Conservation (phyloP, 2,329 filamentous ascomycete species). For the Pseudocercospora fuligena region DNA sequence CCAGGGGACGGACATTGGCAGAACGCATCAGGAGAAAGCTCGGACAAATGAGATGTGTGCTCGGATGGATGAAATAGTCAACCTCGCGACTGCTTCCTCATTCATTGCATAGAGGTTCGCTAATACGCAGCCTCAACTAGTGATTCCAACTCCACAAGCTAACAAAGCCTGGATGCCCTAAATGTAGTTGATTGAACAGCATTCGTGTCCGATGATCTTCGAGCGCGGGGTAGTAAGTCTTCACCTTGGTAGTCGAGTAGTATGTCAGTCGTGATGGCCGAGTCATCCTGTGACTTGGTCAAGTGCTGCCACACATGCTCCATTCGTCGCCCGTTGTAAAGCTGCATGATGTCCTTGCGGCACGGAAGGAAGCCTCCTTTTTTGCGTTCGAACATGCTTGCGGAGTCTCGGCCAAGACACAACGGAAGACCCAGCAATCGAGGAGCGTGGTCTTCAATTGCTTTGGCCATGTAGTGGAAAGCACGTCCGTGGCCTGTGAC, state of each 20-base stretch:
- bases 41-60: neutral
- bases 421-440: neutral
- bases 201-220: neutral
- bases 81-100: neutral
- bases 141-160: no score
- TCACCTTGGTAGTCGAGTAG: neutral
- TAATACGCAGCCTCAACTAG: neutral
- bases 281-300: neutral
- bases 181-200: neutral
- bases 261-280: neutral
- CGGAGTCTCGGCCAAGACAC: neutral
- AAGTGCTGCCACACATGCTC: neutral
- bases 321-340: neutral
- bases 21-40: constrained; percentile 1
- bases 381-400: neutral
- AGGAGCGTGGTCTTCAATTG: constrained; percentile 12
- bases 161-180: neutral
- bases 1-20: neutral
- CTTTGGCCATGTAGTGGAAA: constrained; percentile 21
- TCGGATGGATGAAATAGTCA: neutral
- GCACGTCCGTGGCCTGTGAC: constrained; percentile 23
- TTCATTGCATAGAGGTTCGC: neutral
- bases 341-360: neutral
- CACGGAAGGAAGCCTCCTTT: neutral
- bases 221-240: neutral